Evolutionary conservation across 192 early-diverging fungal species (phyloP).

Genomic region (Cetraspora pellucida): DNA sequence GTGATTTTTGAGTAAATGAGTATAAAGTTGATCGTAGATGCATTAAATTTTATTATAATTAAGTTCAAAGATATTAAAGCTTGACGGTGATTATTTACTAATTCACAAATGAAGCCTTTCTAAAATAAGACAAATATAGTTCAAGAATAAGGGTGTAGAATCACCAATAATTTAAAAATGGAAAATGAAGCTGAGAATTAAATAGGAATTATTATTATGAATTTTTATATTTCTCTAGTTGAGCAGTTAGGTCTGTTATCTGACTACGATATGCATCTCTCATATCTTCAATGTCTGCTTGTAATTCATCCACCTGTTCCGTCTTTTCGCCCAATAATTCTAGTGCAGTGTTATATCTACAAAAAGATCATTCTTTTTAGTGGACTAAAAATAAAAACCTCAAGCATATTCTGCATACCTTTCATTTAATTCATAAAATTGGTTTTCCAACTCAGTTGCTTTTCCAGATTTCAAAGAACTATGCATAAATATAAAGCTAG

Average conservation of each 20-base stretch:
- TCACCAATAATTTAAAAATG: too few relatives aligned
- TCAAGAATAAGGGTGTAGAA: too few relatives aligned
- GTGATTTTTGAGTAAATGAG: too few relatives aligned
- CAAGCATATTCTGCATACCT: slow-evolving; percentile 38
- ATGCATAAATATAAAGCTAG: not conserved
- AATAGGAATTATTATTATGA: not conserved
- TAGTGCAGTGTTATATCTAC: slow-evolving; percentile 68
- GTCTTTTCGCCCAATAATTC: slow-evolving; percentile 90
- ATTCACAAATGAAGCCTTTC: too few relatives aligned
- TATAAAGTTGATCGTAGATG: too few relatives aligned
- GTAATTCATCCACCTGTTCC: slow-evolving; percentile 81
- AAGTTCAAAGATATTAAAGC: too few relatives aligned
- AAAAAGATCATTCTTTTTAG: slow-evolving; percentile 3
- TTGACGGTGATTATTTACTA: too few relatives aligned
- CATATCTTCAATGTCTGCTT: slow-evolving; percentile 78
- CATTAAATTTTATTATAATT: too few relatives aligned
- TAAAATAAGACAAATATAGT: too few relatives aligned
- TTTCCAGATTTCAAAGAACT: slow-evolving; percentile 37
- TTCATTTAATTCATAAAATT: slow-evolving; percentile 61
- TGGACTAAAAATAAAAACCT: not conserved
- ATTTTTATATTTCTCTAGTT: slow-evolving; percentile 41
- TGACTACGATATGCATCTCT: slow-evolving; percentile 73
- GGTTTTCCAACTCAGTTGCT: slow-evolving; percentile 47
- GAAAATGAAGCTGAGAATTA: not conserved
- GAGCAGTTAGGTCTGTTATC: slow-evolving; percentile 58